Evolutionary conservation across 768 basidiomycete species (phyloP), one percentile per base, ranked within the genome.

Genomic region (Tricholoma furcatifolium): DNA sequence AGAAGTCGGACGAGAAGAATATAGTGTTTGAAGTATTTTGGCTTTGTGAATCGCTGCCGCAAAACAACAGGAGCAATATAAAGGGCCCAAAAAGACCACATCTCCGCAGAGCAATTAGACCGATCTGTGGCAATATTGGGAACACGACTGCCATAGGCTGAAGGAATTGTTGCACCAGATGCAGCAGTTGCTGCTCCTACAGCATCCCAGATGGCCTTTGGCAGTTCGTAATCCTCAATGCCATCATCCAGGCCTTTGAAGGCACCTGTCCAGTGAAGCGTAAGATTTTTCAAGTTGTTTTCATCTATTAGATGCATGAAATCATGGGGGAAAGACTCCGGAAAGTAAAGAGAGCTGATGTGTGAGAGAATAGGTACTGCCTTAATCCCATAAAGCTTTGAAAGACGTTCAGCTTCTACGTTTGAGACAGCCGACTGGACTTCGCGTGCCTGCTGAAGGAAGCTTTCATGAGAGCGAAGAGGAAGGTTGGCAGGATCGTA

Each of bases 291-390:
- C 27, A 74, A 43, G 3, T 74, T 44, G 49, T 79, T 79, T 52
- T 78, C 74, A 6, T 21, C 55, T 8, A 79, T 56, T 0, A 75
- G 63, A 44, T 81, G 77, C 74, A 80, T 79, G 60, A 78, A 76
- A 41, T 81, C 77, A 53, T 68, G 70, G 0, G 75, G 78, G 31
- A 77, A 71, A 0, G 70, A 72, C 1, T 6, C 1, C 2, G 78
- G 69, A 57, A 77, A 72, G 2, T 52, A 52, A 7, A 76, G 55
- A 0, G 73, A 74, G 1, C 55, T 41, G 1, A 77, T 63, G 10
- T 42, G n/a, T 1, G 58, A 51, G 8, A 77, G 66, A 0, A 71
- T n/a, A 1, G 74, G 63, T 12, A 67, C 15, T 3, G 66, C 69
- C 43, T 74, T 73, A 51, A 75, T 66, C 1, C 77, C 74, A 51